Evolutionary conservation across 805 yeast species (phyloP), one percentile per base, ranked within the genome.

Genomic region (Candida peoriensis): DNA sequence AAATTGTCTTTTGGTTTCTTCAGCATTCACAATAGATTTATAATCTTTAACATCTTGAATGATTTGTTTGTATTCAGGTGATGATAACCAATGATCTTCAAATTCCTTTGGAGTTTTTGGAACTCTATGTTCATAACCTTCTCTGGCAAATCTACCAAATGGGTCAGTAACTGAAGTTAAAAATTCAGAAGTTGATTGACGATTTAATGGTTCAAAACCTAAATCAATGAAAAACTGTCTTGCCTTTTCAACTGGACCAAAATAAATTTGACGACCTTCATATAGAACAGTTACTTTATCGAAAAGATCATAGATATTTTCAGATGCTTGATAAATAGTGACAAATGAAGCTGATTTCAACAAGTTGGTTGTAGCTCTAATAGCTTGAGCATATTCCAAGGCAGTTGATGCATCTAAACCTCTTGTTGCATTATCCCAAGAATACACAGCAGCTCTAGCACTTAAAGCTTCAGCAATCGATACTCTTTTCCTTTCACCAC

Each of bases 401-500:
- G 95, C 93, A 24, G 93, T 83, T 10, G 90, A 81, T 5, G 90
- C 70, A 60, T 84, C 94, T 39, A 84, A 67, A 48, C 94, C 95
- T 63, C 93, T 74, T 8, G 95, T 84, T 8, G 90, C 81, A 52
- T 84, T 84, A 63, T 84, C 88, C 75, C 83, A 79, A 57, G 81
- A 75, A 43, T 72, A 78, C 34, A 80, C 63, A 33, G 72, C 63
- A 25, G 85, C 80, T 16, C 78, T 74, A 29, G 77, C 68, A 29
- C 81, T 70, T 23, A 81, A 60, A 2, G 82, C 82, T 59, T 84
- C 94, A n/a, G 87, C 85, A 47, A 84, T 77, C 8, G 89, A 79
- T 3, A 84, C 89, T 63, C 94, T 74, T 60, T 82, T 81, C 45
- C 93, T 66, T 61, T 84, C 93, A 67, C 93, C 90, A 51, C 94